Evolutionary conservation across 2,329 filamentous ascomycete genomes (phyloP).

Genomic region (Penicillium sp.): DNA sequence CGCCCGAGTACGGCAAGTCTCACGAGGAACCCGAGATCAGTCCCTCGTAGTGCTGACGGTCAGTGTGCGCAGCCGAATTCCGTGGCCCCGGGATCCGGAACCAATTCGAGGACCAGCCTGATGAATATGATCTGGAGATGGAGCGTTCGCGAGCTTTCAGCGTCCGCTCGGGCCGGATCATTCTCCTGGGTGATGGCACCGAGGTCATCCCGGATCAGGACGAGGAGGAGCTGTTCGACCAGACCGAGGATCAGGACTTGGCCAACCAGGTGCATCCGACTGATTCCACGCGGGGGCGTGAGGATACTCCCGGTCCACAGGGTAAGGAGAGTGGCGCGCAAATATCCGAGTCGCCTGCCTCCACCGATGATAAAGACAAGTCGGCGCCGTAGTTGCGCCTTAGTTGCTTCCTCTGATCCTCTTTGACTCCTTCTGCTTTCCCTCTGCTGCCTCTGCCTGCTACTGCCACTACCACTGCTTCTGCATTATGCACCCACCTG

Average conservation of each 20-base stretch:
- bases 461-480: no score
- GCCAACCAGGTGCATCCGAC: conserved; percentile 76
- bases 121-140: conserved; percentile 58
- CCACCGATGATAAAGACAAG: conserved; percentile 43
- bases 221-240: conserved; percentile 93
- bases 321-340: conserved; percentile 36
- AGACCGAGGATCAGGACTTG: conserved; percentile 85
- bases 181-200: conserved; percentile 92
- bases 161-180: conserved; percentile 79
- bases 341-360: conserved; percentile 43
- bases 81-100: conserved; percentile 81
- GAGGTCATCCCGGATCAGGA: conserved; percentile 87
- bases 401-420: neutral
- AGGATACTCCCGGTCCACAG: conserved; percentile 57
- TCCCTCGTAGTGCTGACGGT: conserved; percentile 48
- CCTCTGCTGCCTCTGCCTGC: conserved; percentile 10
- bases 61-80: conserved; percentile 71
- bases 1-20: conserved; percentile 97
- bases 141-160: conserved; percentile 69
- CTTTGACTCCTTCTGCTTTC: conserved; percentile 15
- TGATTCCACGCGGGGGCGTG: conserved; percentile 47
- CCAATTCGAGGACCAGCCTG: conserved; percentile 76
- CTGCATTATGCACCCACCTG: no score
- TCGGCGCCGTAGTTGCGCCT: conserved; percentile 35
- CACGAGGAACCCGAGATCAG: conserved; percentile 46